Evolutionary conservation across 495 filamentous ascomycete genomes (phyloP).

Genomic region (Talaromyces adpressus): DNA sequence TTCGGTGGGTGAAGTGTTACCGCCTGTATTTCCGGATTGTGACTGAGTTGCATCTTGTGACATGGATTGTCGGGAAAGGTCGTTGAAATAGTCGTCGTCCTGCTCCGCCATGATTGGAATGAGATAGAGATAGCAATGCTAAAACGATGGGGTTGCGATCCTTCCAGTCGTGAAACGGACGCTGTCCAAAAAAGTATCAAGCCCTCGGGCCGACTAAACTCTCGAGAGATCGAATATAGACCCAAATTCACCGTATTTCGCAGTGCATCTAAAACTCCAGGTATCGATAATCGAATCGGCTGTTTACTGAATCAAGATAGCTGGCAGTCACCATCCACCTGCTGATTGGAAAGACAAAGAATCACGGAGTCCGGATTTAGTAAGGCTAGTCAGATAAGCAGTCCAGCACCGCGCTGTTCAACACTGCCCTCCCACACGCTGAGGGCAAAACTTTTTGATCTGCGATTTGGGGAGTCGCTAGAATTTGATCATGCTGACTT

Average conservation of each 20-base stretch:
- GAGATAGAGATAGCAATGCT: neutral
- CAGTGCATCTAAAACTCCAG: too few species aligned
- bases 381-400: neutral
- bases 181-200: neutral
- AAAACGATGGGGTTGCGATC: neutral
- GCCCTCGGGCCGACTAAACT: neutral
- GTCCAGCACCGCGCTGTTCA: neutral
- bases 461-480: neutral
- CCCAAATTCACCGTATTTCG: neutral
- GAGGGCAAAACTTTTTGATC: neutral
- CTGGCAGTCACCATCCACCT: neutral
- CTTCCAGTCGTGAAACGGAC: neutral
- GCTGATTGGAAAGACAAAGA: neutral
- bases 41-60: slow-evolving; percentile 21
- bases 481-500: neutral
- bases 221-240: neutral
- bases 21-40: slow-evolving; percentile 24
- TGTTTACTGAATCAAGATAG: neutral
- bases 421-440: neutral
- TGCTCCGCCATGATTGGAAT: slow-evolving; percentile 17
- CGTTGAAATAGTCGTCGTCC: slow-evolving; percentile 43
- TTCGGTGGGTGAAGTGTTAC: slow-evolving; percentile 24
- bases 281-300: neutral
- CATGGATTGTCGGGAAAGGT: slow-evolving; percentile 41
- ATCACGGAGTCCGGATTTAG: neutral